A percentile compares a stretch with the other conserved stretches of the same genome.
Conservation (phyloP, 2,329 filamentous ascomycete species). For the Xylaria sp. region DNA sequence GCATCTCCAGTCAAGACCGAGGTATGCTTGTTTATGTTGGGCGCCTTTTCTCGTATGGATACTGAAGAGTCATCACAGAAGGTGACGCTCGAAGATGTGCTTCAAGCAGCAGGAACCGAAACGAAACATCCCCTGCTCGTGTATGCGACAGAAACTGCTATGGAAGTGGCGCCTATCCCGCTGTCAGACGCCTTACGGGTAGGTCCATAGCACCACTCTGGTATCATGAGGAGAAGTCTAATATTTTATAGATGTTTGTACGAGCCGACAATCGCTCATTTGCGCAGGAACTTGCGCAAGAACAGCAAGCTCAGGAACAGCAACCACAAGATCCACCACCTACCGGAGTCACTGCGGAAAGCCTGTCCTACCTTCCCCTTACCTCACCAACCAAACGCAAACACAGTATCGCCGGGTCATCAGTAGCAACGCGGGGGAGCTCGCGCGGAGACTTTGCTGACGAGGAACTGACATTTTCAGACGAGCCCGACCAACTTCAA, state of each 20-base stretch:
- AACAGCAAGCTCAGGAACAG: constrained; percentile 33
- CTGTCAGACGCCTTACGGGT: constrained; percentile 46
- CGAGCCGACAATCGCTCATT: constrained; percentile 56
- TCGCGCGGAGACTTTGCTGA: constrained; percentile 28
- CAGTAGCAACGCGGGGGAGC: constrained; percentile 36
- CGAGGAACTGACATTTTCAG: constrained; percentile 31
- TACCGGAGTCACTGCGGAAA: constrained; percentile 18
- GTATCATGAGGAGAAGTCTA: background rate
- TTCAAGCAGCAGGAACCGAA: constrained; percentile 51
- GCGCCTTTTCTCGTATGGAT: background rate
- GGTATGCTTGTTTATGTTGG: constrained; percentile 41
- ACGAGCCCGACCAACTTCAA: constrained; percentile 9
- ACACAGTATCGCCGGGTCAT: constrained; percentile 32
- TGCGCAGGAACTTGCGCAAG: constrained; percentile 50
- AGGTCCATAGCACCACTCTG: constrained; percentile 20
- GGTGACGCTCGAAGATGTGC: constrained; percentile 48
- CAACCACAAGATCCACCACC: constrained; percentile 8
- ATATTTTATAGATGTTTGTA: constrained; percentile 49
- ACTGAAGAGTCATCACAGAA: constrained; percentile 43
- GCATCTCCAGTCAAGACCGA: constrained; percentile 50
- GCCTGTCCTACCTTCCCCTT: constrained; percentile 21
- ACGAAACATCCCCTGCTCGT: constrained; percentile 52
- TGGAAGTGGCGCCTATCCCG: constrained; percentile 39
- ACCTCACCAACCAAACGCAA: constrained; percentile 28
- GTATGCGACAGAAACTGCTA: constrained; percentile 56